Base-by-base conservation (phyloP, 1,284 basidiomycete species). In the Rhizoctonia solani region DNA sequence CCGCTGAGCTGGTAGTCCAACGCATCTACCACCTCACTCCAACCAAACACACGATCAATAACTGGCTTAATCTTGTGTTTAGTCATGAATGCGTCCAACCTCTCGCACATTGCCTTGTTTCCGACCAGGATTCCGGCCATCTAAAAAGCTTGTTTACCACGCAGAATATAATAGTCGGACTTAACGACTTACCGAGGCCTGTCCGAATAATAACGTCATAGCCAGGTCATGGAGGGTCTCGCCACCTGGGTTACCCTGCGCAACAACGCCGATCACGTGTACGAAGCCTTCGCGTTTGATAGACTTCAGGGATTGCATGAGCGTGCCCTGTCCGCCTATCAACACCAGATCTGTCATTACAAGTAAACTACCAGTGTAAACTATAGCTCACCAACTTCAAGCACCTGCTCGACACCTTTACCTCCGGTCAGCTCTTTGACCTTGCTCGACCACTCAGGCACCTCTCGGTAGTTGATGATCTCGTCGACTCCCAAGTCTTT, bases 401-500 rank as follows among this genome's bases (percentile, higher is more conserved):
- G 30, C 11, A 50, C 47, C 13, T 61, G 29, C 19, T 61, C 58
- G 37, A 61, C 47, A 4, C 47, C 58, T 4, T 47, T 59, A 1
- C 55, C 55, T 2, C 27, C 44, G 1, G 55, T 47, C 14, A 85
- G 76, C 54, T 79, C 79, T 47, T 81, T 68, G 1, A 84, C 82
- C 67, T 83, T 80, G 44, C 83, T 75, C 27, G 83, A 81, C 86
- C 85, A 87, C 42, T 86, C 75, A 0, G 82, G 81, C 8, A 75
- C 79, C 53, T 73, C 81, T 47, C 79, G 82, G 74, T 88, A 88
- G 74, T 88, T 87, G 75, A 87, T 82, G 9, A 81, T 66, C 68
- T 84, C 77, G 6, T 80, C 79, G 0, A 80, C 84, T 2, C 83
- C 84, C 11, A 85, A 76, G 66, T 79, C 76, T 63, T 76, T 76